These are phyloP conservation scores for Cubamyces sp. DNA, from an alignment of 768 basidiomycete genomes.

Conservation along the genomic window DNA sequence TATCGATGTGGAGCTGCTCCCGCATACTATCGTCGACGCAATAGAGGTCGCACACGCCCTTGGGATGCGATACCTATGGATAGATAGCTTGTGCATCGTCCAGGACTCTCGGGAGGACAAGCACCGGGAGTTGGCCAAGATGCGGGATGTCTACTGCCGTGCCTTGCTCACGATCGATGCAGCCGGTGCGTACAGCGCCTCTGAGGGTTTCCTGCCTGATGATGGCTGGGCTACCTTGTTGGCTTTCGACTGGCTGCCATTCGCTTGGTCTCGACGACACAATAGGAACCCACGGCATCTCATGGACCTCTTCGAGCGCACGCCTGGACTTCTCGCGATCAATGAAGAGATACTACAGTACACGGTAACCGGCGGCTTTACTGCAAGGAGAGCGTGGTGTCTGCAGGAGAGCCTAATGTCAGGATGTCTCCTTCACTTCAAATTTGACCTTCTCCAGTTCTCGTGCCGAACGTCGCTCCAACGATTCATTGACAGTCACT, in stretches of 20 bases:
- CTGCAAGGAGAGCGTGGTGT: neutral
- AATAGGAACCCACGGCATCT: too few relatives aligned
- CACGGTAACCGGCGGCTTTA: neutral
- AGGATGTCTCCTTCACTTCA: neutral
- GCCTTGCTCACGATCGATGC: neutral
- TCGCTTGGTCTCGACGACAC: neutral
- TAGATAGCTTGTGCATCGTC: slow-evolving; percentile 10
- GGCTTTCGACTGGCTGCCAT: neutral
- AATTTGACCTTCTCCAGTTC: neutral
- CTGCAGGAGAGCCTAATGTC: slow-evolving; percentile 6
- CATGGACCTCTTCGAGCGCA: too few relatives aligned
- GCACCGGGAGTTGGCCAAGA: neutral
- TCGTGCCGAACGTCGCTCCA: neutral
- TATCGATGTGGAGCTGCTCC: neutral
- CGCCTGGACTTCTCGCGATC: too few relatives aligned
- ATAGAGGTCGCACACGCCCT: neutral
- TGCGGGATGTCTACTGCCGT: neutral
- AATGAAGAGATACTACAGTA: too few relatives aligned
- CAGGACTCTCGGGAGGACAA: slow-evolving; percentile 4
- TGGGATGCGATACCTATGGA: neutral
- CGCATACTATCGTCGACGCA: slow-evolving; percentile 4
- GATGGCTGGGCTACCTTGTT: neutral
- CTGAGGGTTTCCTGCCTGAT: neutral
- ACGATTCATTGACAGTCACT: too few relatives aligned
- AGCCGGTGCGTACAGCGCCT: neutral